These are phyloP conservation scores for Gyrodon lividus DNA, from an alignment of 768 basidiomycete species.

Conservation along the genomic window DNA sequence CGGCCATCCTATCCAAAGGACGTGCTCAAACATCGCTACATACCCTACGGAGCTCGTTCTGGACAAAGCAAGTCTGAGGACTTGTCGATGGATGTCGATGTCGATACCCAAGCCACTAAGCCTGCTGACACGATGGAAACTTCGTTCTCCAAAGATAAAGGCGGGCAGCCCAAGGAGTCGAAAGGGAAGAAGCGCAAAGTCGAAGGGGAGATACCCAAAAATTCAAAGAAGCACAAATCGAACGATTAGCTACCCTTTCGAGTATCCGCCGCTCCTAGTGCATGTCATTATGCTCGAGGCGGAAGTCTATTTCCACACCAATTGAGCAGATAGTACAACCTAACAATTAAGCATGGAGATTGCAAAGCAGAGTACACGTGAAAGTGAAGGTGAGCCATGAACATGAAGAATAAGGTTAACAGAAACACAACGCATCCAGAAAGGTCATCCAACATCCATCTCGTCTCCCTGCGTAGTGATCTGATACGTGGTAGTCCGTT, in stretches of 20 bases:
- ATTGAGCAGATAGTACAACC: slow-evolving; percentile 15
- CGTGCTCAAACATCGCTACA: slow-evolving; percentile 59
- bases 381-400: slow-evolving; percentile 24
- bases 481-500: slow-evolving; percentile 33
- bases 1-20: slow-evolving; percentile 59
- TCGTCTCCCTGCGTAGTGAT: slow-evolving; percentile 55
- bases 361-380: slow-evolving; percentile 24
- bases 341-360: slow-evolving; percentile 23
- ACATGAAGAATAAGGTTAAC: slow-evolving; percentile 29
- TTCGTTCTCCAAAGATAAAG: neutral
- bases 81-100: slow-evolving; percentile 24
- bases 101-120: slow-evolving; percentile 25
- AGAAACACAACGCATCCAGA: slow-evolving; percentile 6
- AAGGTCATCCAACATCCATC: slow-evolving; percentile 65
- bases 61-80: neutral
- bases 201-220: slow-evolving; percentile 46
- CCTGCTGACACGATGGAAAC: slow-evolving; percentile 4
- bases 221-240: slow-evolving; percentile 46
- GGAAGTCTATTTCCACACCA: slow-evolving; percentile 8
- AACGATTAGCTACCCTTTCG: slow-evolving; percentile 8
- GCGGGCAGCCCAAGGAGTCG: slow-evolving; percentile 21
- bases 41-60: slow-evolving; percentile 56
- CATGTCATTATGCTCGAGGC: slow-evolving; percentile 8
- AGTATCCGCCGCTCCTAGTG: neutral
- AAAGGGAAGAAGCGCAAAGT: slow-evolving; percentile 48